These are phyloP conservation scores for Stagonosporopsis chrysanthemi DNA, from an alignment of 2,329 filamentous ascomycete species.

Conservation along the genomic window DNA sequence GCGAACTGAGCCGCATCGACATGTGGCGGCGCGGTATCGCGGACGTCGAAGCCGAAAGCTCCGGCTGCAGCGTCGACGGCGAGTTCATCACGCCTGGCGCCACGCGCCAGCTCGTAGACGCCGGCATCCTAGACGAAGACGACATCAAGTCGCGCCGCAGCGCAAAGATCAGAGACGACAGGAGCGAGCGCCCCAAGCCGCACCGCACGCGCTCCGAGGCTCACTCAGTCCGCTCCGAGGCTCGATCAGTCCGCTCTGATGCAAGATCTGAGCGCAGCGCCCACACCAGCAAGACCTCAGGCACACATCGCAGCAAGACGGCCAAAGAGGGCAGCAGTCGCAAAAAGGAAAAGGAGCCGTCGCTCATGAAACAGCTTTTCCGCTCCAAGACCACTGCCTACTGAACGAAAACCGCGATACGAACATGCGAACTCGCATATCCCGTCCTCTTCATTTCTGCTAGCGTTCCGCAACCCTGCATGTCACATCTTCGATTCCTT, in stretches of 20 bases:
- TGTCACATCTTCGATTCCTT: slow-evolving; percentile 1
- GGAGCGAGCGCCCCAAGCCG: slow-evolving; percentile 34
- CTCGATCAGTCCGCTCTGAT: slow-evolving; percentile 32
- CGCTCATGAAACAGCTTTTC: slow-evolving; percentile 54
- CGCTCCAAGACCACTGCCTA: slow-evolving; percentile 38
- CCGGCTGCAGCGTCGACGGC: slow-evolving; percentile 69
- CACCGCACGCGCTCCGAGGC: slow-evolving; percentile 30
- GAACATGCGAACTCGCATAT: background rate
- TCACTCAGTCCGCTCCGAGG: slow-evolving; percentile 26
- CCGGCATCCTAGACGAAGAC: slow-evolving; percentile 56
- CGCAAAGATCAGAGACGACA: slow-evolving; percentile 29
- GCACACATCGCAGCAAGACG: slow-evolving; percentile 32
- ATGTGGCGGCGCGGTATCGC: slow-evolving; percentile 70
- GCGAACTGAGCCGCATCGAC: slow-evolving; percentile 66
- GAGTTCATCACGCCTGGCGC: slow-evolving; percentile 70
- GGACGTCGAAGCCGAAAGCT: slow-evolving; percentile 61
- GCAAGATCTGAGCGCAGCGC: slow-evolving; percentile 36
- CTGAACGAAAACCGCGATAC: slow-evolving; percentile 3
- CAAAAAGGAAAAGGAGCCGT: slow-evolving; percentile 53
- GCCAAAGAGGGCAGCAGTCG: slow-evolving; percentile 39
- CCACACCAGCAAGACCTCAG: slow-evolving; percentile 39
- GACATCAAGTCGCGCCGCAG: slow-evolving; percentile 53
- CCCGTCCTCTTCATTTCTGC: background rate
- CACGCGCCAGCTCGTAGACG: slow-evolving; percentile 53
- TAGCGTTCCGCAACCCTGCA: slow-evolving; percentile 14